Evolutionary conservation across 345 rosid species (phyloP).

Genomic region (Populus euphratica): DNA sequence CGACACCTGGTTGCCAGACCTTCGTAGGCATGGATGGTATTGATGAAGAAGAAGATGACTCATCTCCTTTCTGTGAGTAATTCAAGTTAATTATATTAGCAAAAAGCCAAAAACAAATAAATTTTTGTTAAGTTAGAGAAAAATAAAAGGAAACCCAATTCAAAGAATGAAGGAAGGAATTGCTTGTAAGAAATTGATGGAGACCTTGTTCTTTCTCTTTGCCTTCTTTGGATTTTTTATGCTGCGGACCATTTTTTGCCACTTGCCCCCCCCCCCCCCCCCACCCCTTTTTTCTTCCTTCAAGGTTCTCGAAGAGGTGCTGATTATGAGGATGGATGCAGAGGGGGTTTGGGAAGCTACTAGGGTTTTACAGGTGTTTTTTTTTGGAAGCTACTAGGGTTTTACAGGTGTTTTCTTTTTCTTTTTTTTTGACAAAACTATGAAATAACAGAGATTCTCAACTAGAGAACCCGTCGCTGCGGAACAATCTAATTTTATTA

Average conservation of each 20-base stretch:
- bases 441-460: no score
- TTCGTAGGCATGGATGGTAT: constrained; percentile 55
- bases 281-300: not conserved
- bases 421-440: no score
- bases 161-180: not conserved
- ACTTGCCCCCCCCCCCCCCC: no score
- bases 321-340: not conserved
- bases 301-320: not conserved
- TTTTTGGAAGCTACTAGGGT: not conserved
- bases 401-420: not conserved
- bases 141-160: not conserved
- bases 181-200: not conserved
- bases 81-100: not conserved
- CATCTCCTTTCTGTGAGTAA: constrained; percentile 46
- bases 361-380: not conserved
- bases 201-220: constrained; percentile 76
- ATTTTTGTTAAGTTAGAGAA: not conserved
- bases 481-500: no score
- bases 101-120: not conserved
- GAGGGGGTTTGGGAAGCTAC: not conserved
- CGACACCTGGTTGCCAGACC: constrained; percentile 99
- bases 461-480: no score
- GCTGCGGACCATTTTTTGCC: constrained; percentile 68
- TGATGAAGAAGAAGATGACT: constrained; percentile 57
- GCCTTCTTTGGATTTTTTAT: constrained; percentile 67